Conservation (phyloP, 805 yeast species). For the Cyberlindnera lachancei region DNA sequence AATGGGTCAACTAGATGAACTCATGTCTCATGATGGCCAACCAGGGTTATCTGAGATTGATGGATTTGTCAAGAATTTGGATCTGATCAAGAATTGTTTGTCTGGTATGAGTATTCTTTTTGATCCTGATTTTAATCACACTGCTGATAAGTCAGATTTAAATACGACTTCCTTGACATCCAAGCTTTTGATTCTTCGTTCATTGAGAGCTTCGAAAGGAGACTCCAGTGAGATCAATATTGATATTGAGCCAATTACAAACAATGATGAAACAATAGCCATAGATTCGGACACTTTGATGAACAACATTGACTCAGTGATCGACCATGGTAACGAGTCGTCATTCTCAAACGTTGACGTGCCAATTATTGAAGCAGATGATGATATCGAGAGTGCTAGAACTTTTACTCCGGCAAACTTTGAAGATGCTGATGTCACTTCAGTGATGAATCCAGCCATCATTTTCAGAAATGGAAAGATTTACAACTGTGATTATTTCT, state of each 20-base stretch:
- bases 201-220: conserved; percentile 27
- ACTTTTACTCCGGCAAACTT: conserved; percentile 23
- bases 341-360: no score
- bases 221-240: conserved; percentile 30
- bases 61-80: conserved; percentile 44
- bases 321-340: no score
- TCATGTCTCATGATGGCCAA: conserved; percentile 22
- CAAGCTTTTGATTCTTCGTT: conserved; percentile 27
- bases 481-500: conserved; percentile 58
- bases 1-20: conserved; percentile 33
- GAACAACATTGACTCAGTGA: no score
- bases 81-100: conserved; percentile 49
- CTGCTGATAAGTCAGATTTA: conserved; percentile 5
- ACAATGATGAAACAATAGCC: conserved; percentile 23
- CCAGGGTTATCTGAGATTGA: conserved; percentile 35
- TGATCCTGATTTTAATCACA: conserved; percentile 56
- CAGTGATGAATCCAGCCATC: conserved; percentile 46
- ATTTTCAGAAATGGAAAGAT: conserved; percentile 54
- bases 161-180: conserved; percentile 15
- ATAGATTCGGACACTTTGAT: no score
- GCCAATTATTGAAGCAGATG: conserved; percentile 17
- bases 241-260: conserved; percentile 28
- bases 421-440: conserved; percentile 26
- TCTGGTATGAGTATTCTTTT: conserved; percentile 68
- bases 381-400: conserved; percentile 28